These are phyloP conservation scores for Paramecium tetraurelia DNA, from an alignment of 73 alveolate species.

Conservation along the genomic window DNA sequence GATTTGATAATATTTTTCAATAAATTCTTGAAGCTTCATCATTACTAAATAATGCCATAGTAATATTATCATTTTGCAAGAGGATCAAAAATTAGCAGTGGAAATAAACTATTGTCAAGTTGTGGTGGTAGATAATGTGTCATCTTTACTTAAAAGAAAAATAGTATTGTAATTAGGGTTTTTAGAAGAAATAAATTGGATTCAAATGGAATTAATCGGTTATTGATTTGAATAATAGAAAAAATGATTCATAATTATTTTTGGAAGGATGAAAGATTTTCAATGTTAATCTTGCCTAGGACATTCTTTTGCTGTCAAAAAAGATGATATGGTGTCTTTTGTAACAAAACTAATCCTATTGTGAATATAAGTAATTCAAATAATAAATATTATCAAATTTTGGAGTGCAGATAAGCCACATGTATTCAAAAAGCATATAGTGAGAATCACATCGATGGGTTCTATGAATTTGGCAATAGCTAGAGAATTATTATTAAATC, in stretches of 20 bases:
- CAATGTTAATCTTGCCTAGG: conserved; percentile 69
- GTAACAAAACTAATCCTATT: conserved; percentile 77
- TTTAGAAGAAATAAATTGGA: conserved; percentile 85
- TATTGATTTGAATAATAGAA: conserved; percentile 84
- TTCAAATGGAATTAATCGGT: conserved; percentile 92
- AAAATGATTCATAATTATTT: conserved; percentile 83
- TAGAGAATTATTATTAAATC: conserved; percentile 85
- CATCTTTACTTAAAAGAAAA: conserved; percentile 69
- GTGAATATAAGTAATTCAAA: conserved; percentile 98
- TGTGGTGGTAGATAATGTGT: conserved; percentile 79
- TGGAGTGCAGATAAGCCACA: conserved; percentile 92
- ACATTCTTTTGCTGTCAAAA: conserved; percentile 97
- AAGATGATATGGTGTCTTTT: conserved; percentile 99
- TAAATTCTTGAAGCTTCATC: conserved; percentile 82
- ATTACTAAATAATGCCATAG: conserved; percentile 49
- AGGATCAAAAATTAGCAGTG: conserved; percentile 86
- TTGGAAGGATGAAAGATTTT: conserved; percentile 73
- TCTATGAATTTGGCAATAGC: conserved; percentile 78
- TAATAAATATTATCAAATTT: conserved; percentile 87
- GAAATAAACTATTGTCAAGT: conserved; percentile 74
- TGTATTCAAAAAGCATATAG: conserved; percentile 69
- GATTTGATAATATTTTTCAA: conserved; percentile 73
- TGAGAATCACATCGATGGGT: conserved; percentile 95
- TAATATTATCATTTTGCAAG: conserved; percentile 82
- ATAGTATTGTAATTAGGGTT: conserved; percentile 69